Conservation (phyloP, 2,329 filamentous ascomycete species). For the Verticillium tricorpus region DNA sequence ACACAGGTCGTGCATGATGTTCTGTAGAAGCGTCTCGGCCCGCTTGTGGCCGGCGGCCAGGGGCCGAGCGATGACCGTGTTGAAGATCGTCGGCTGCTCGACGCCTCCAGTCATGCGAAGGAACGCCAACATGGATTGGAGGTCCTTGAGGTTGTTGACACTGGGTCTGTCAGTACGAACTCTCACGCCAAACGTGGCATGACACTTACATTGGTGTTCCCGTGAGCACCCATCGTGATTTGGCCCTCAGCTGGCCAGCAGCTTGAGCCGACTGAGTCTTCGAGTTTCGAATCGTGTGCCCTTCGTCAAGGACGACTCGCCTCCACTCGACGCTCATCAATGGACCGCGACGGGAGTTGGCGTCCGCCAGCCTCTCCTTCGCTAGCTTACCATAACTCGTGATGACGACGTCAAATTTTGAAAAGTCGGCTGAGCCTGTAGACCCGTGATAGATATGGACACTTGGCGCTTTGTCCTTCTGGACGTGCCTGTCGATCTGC, state of each 20-base stretch:
- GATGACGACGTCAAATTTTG: conserved; percentile 69
- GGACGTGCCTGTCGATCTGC: conserved; percentile 71
- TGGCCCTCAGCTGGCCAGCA: conserved; percentile 60
- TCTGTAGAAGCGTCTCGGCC: conserved; percentile 64
- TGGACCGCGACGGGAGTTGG: conserved; percentile 28
- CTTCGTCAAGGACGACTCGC: conserved; percentile 77
- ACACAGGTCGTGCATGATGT: conserved; percentile 75
- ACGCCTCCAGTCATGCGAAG: conserved; percentile 71
- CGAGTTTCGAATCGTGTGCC: conserved; percentile 76
- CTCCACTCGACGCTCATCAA: conserved; percentile 60
- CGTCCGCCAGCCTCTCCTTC: conserved; percentile 46
- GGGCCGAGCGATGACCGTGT: conserved; percentile 64
- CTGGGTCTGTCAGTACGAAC: conserved; percentile 23
- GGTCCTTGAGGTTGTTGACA: conserved; percentile 75
- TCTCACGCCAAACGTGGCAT: background rate
- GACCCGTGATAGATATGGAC: conserved; percentile 66
- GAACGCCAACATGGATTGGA: conserved; percentile 77
- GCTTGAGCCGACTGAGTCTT: conserved; percentile 68
- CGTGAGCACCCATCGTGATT: conserved; percentile 74
- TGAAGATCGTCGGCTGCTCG: conserved; percentile 69
- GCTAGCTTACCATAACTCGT: conserved; percentile 79
- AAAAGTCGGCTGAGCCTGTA: conserved; percentile 41
- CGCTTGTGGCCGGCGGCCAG: conserved; percentile 52
- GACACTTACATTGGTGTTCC: conserved; percentile 69
- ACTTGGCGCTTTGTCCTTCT: conserved; percentile 55